A percentile compares a stretch with the other conserved stretches of the same genome.
phyloP scores from a whole-genome alignment of 2,329 filamentous ascomycete genomes.

The Colletotrichum cuscutae region DNA sequence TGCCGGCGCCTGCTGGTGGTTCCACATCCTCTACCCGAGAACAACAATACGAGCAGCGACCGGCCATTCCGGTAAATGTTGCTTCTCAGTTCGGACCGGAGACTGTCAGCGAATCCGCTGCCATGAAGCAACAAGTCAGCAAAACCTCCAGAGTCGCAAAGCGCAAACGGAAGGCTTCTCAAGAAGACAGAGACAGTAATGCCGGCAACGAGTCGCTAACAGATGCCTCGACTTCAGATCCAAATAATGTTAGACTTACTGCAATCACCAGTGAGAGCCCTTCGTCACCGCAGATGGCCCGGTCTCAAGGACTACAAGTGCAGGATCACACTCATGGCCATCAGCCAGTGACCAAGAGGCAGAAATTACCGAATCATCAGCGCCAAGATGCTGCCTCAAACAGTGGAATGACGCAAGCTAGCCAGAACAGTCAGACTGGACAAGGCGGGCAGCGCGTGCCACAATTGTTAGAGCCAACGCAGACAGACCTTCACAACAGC shows the following conservation, averaged over 20 bases:
- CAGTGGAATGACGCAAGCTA: not conserved
- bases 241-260: not conserved
- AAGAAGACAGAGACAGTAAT: not conserved
- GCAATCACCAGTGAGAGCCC: not conserved
- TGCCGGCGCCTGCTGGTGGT: not conserved
- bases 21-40: not conserved
- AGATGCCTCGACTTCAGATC: not conserved
- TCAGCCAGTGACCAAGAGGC: slow-evolving; percentile 5
- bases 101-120: not conserved
- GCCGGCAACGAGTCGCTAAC: not conserved
- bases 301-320: not conserved
- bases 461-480: not conserved
- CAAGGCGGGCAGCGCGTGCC: not conserved
- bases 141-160: not conserved
- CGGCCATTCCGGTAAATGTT: not conserved
- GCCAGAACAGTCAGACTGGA: not conserved
- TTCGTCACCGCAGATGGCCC: not conserved
- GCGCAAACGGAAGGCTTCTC: slow-evolving; percentile 13
- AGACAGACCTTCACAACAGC: not conserved
- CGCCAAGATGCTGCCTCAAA: not conserved
- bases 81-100: not conserved
- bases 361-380: not conserved
- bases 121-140: not conserved
- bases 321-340: not conserved
- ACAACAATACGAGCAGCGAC: not conserved